Evolutionary conservation across 768 basidiomycete species (phyloP).

Genomic region (Boletus sensibilis): DNA sequence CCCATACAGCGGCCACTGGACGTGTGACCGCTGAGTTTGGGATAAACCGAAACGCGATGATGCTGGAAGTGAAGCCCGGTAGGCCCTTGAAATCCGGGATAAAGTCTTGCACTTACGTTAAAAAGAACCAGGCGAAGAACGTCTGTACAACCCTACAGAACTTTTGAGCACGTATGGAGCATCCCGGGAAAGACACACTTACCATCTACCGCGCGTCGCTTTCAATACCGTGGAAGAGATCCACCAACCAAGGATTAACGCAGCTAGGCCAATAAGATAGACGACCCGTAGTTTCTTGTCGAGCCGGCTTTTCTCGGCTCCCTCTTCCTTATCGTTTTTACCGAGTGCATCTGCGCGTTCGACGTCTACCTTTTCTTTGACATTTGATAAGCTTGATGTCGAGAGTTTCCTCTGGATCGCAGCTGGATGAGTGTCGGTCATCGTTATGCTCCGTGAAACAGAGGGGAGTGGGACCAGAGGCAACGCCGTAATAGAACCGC

Average conservation of each 20-base stretch:
- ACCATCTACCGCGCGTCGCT: constrained; percentile 77
- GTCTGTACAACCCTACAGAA: constrained; percentile 71
- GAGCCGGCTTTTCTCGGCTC: background rate
- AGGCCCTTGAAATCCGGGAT: background rate
- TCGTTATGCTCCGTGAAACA: constrained; percentile 7
- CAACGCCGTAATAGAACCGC: constrained; percentile 7
- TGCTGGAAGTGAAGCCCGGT: constrained; percentile 34
- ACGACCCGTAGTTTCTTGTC: constrained; percentile 38
- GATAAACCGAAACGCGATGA: constrained; percentile 84
- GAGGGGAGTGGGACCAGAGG: background rate
- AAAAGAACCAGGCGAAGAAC: constrained; percentile 79
- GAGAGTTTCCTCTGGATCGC: constrained; percentile 22
- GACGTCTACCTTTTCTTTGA: constrained; percentile 19
- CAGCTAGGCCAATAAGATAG: constrained; percentile 51
- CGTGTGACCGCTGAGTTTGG: constrained; percentile 66
- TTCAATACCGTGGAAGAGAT: constrained; percentile 67
- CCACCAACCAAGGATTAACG: constrained; percentile 82
- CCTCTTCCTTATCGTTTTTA: constrained; percentile 12
- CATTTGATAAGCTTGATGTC: constrained; percentile 12
- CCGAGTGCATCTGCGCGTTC: constrained; percentile 9
- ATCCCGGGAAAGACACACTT: constrained; percentile 17
- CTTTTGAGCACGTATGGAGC: background rate
- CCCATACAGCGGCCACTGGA: constrained; percentile 74
- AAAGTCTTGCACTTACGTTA: constrained; percentile 47
- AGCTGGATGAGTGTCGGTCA: constrained; percentile 15